Evolutionary conservation across 2,329 filamentous ascomycete species (phyloP).

Genomic region (Diaporthe capsici): DNA sequence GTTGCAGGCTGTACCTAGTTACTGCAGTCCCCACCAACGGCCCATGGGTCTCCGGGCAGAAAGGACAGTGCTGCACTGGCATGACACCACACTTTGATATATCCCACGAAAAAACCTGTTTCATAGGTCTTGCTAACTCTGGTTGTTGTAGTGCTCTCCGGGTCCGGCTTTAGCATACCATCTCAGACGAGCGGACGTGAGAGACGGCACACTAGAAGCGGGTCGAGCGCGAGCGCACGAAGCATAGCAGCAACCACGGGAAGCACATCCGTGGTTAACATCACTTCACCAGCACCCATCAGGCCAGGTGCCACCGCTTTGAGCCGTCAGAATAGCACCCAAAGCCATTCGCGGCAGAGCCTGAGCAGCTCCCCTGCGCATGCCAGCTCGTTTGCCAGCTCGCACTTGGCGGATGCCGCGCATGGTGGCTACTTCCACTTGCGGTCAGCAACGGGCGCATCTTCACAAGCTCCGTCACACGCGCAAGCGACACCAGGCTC

Average conservation of each 20-base stretch:
- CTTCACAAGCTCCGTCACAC: conserved; percentile 55
- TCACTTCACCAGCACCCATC: conserved; percentile 61
- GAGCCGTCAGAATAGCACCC: conserved; percentile 68
- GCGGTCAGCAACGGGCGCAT: conserved; percentile 42
- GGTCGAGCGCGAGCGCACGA: conserved; percentile 67
- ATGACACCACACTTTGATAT: not conserved
- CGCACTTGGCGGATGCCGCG: conserved; percentile 57
- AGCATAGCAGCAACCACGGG: conserved; percentile 64
- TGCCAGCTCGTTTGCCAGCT: conserved; percentile 62
- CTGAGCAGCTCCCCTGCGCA: conserved; percentile 63
- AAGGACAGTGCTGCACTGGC: not conserved
- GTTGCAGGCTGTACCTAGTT: too few species aligned
- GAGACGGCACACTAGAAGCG: conserved; percentile 68
- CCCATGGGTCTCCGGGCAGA: not conserved
- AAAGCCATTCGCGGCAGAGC: conserved; percentile 63
- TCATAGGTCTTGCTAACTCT: not conserved
- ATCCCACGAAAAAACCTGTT: not conserved
- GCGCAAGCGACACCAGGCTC: conserved; percentile 58
- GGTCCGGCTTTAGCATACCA: conserved; percentile 71
- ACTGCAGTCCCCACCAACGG: not conserved
- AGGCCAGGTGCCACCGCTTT: conserved; percentile 57
- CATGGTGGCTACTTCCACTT: conserved; percentile 52
- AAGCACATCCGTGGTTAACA: conserved; percentile 57
- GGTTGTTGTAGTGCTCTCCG: conserved; percentile 60
- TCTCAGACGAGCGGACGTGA: conserved; percentile 58